Percentiles rank a stretch among this genome's conserved stretches.
Evolutionary conservation across 208 protist genomes (phyloP).

Genomic region (Acanthamoeba culbertsoni): DNA sequence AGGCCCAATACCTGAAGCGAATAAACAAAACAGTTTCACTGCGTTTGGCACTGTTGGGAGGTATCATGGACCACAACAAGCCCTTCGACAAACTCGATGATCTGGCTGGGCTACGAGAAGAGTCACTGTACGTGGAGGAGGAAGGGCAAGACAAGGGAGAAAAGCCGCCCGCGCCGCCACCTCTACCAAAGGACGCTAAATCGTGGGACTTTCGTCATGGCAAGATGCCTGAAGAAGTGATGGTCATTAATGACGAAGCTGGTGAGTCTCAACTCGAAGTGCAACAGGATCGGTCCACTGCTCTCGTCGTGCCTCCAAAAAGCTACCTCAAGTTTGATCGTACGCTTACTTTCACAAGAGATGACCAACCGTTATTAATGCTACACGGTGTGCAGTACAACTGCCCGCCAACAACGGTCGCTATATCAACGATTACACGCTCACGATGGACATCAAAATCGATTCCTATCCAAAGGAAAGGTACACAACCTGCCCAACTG

Average conservation of each 20-base stretch:
- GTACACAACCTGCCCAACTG: too few relatives aligned
- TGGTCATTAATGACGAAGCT: conserved; percentile 48
- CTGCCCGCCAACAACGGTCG: conserved; percentile 12
- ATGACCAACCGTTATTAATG: background rate
- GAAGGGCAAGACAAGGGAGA: background rate
- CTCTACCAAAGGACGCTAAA: background rate
- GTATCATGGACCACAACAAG: conserved; percentile 41
- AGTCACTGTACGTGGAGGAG: background rate
- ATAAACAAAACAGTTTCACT: too few relatives aligned
- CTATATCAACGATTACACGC: conserved; percentile 58
- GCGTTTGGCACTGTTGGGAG: too few relatives aligned
- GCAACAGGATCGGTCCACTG: conserved; percentile 44
- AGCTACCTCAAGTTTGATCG: conserved; percentile 53
- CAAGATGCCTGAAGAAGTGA: conserved; percentile 54
- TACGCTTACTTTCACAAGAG: background rate
- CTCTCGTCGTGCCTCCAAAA: conserved; percentile 37
- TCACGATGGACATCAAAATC: conserved; percentile 53
- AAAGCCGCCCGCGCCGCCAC: background rate
- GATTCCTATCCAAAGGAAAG: conserved; percentile 37
- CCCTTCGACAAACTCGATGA: conserved; percentile 15
- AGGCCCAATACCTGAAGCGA: too few relatives aligned
- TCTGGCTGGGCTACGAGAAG: background rate
- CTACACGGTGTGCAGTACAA: conserved; percentile 29
- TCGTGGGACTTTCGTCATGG: conserved; percentile 57
- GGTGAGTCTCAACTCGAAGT: conserved; percentile 37